A percentile compares a stretch with the other conserved stretches of the same genome.
phyloP scores from a whole-genome alignment of 2,329 filamentous ascomycete genomes.

The Colletotrichum sp. region DNA sequence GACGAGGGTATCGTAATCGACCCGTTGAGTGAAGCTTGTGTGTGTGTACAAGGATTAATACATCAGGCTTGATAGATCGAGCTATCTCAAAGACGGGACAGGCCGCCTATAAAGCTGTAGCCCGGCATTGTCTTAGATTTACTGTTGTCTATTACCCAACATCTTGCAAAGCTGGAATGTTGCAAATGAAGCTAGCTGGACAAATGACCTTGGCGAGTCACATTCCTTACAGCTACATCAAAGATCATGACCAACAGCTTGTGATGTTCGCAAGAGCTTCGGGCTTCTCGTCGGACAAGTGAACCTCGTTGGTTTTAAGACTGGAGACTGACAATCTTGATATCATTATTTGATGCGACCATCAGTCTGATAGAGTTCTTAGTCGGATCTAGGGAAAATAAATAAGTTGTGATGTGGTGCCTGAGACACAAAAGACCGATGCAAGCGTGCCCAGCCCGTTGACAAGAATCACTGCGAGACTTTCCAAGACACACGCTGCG shows the following conservation, averaged over 20 bases:
- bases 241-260: not conserved
- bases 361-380: not conserved
- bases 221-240: not conserved
- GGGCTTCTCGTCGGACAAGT: not conserved
- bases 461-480: not conserved
- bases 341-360: not conserved
- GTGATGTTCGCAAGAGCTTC: not conserved
- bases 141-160: not conserved
- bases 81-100: not conserved
- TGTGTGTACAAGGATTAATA: not conserved
- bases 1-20: not conserved
- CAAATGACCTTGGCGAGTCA: not conserved
- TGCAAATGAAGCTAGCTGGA: not conserved
- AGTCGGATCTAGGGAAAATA: not conserved
- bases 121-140: not conserved
- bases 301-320: not conserved
- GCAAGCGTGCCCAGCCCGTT: not conserved
- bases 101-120: not conserved
- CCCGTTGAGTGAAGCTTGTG: not conserved
- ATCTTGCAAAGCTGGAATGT: not conserved
- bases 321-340: not conserved
- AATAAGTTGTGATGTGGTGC: not conserved
- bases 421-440: not conserved
- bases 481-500: not conserved
- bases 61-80: not conserved